These are phyloP conservation scores for Schizonepeta tenuifolia DNA, from an alignment of 257 asterid genomes.

Conservation along the genomic window DNA sequence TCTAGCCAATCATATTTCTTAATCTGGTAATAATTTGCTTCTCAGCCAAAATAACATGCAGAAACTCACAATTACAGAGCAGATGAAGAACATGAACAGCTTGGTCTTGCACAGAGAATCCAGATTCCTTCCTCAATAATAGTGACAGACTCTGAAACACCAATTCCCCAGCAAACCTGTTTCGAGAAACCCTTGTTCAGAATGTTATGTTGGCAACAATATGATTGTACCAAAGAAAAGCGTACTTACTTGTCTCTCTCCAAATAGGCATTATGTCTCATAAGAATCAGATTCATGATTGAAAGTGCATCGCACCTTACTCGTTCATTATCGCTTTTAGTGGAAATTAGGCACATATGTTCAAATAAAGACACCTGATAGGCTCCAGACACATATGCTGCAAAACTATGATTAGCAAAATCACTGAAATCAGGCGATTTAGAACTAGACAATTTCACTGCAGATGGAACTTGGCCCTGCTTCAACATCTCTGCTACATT, in stretches of 20 bases:
- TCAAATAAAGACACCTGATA: conserved; percentile 67
- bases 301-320: conserved; percentile 70
- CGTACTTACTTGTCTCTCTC: conserved; percentile 81
- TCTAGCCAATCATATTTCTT: neutral
- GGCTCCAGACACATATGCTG: conserved; percentile 48
- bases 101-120: conserved; percentile 66
- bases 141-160: conserved; percentile 63
- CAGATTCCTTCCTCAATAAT: conserved; percentile 69
- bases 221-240: conserved; percentile 9
- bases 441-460: conserved; percentile 33
- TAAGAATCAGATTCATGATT: conserved; percentile 70
- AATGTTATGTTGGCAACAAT: conserved; percentile 30
- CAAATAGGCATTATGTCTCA: conserved; percentile 73
- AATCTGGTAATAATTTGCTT: conserved; percentile 7
- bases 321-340: conserved; percentile 45
- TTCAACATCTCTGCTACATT: conserved; percentile 42
- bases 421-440: conserved; percentile 37
- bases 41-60: conserved; percentile 18
- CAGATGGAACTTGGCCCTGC: conserved; percentile 40
- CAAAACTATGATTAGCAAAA: conserved; percentile 35
- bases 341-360: conserved; percentile 56
- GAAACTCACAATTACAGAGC: conserved; percentile 80
- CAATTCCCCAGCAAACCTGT: conserved; percentile 62
- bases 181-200: conserved; percentile 32
- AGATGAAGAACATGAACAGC: conserved; percentile 77